These are phyloP conservation scores for Colletotrichum sidae DNA, from an alignment of 2,329 filamentous ascomycete genomes.

Conservation along the genomic window DNA sequence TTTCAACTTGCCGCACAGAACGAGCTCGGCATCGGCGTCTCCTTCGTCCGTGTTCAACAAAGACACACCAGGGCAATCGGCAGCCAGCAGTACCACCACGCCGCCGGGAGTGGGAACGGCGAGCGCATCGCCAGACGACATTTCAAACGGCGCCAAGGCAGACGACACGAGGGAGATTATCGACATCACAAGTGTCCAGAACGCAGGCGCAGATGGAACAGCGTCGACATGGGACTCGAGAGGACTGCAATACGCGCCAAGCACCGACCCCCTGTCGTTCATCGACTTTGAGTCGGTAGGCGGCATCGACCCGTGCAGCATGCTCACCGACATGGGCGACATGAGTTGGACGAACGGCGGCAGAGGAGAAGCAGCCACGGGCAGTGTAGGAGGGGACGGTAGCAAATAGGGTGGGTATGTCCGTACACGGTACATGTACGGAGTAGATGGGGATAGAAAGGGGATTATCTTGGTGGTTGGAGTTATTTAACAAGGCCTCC, in stretches of 20 bases:
- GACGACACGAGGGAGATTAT: constrained; percentile 14
- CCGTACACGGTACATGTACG: too few relatives aligned
- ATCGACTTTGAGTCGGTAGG: constrained; percentile 19
- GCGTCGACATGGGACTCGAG: constrained; percentile 31
- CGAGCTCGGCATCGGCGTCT: constrained; percentile 8
- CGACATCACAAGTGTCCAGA: constrained; percentile 32
- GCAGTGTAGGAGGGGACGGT: too few relatives aligned
- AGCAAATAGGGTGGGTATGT: too few relatives aligned
- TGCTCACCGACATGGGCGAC: constrained; percentile 27
- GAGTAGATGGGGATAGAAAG: background rate
- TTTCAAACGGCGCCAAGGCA: background rate
- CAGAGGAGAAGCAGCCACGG: background rate
- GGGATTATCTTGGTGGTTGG: background rate
- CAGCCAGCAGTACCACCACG: constrained; percentile 6
- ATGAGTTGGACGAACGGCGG: constrained; percentile 22
- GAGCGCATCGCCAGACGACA: constrained; percentile 14
- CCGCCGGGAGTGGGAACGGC: constrained; percentile 7
- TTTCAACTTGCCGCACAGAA: constrained; percentile 31
- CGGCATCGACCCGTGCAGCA: constrained; percentile 32
- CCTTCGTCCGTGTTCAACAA: constrained; percentile 20
- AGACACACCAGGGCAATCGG: constrained; percentile 30
- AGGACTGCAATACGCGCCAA: constrained; percentile 31
- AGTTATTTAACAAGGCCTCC: too few relatives aligned
- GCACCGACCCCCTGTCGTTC: constrained; percentile 29
- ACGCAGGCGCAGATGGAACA: constrained; percentile 3